These are phyloP conservation scores for Haplosporangium sp. DNA, from an alignment of 371 early-diverging fungal genomes.

Conservation along the genomic window DNA sequence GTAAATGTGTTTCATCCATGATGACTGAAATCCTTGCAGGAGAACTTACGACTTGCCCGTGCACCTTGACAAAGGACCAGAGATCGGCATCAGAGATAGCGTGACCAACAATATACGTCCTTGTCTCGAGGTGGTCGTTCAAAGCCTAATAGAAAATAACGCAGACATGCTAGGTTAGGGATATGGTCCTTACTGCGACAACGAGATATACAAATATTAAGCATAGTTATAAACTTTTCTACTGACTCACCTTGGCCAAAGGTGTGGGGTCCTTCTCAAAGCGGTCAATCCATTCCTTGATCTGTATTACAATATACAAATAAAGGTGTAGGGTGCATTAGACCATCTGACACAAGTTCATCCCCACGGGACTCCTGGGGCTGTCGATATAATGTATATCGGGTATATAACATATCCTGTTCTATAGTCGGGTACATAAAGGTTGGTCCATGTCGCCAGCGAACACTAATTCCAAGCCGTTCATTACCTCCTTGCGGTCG, in stretches of 20 bases:
- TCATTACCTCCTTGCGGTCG: conserved; percentile 48
- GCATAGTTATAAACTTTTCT: too few species aligned
- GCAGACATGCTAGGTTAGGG: background rate
- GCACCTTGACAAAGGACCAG: conserved; percentile 74
- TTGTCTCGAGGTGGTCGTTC: conserved; percentile 70
- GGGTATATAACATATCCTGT: background rate
- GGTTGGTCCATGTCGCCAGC: background rate
- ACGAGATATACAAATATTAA: background rate
- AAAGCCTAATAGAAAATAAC: conserved; percentile 56
- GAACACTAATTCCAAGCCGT: background rate
- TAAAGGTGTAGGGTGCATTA: background rate
- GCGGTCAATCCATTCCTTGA: conserved; percentile 46
- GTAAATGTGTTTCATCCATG: background rate
- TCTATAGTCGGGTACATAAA: background rate
- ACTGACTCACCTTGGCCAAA: conserved; percentile 39
- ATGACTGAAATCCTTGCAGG: background rate
- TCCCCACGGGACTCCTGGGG: background rate
- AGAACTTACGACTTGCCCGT: conserved; percentile 66
- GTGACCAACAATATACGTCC: conserved; percentile 77
- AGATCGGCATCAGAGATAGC: conserved; percentile 76
- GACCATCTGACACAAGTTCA: background rate
- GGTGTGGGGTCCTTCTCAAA: conserved; percentile 40
- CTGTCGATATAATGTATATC: background rate
- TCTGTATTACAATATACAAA: conserved; percentile 4
- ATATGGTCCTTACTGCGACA: background rate